These are phyloP conservation scores for Thelonectria olida DNA, from an alignment of 2,329 filamentous ascomycete genomes.

Conservation along the genomic window DNA sequence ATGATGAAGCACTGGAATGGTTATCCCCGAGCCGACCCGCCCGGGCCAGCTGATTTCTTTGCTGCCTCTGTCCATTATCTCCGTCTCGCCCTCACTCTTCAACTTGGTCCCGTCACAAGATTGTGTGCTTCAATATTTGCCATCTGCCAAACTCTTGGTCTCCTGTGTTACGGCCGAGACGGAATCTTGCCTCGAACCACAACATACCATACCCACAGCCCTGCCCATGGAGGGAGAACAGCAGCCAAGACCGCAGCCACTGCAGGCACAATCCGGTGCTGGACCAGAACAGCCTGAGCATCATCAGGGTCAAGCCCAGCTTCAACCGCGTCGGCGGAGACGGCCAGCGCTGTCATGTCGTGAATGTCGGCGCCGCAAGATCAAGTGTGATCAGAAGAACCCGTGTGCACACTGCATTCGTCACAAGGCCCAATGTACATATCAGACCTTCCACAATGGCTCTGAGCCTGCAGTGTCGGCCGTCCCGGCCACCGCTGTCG, in stretches of 20 bases:
- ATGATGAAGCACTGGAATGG: too few species aligned
- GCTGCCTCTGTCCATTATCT: too few species aligned
- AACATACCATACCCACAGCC: background rate
- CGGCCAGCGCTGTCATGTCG: slow-evolving; percentile 9
- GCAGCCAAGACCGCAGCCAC: background rate
- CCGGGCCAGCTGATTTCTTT: too few species aligned
- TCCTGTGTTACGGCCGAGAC: background rate
- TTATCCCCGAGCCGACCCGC: too few species aligned
- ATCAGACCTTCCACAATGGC: background rate
- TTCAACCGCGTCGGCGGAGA: slow-evolving; percentile 6
- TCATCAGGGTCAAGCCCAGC: background rate
- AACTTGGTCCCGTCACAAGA: too few species aligned
- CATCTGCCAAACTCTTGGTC: background rate
- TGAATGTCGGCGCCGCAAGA: slow-evolving; percentile 18
- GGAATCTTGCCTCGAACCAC: background rate
- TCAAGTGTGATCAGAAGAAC: slow-evolving; percentile 12
- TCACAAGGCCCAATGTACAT: slow-evolving; percentile 1
- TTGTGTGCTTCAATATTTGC: too few species aligned
- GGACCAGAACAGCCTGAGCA: background rate
- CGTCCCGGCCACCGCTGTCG: background rate
- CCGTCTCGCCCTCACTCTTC: too few species aligned
- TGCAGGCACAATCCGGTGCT: background rate
- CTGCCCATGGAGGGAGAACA: too few species aligned
- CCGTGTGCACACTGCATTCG: slow-evolving; percentile 10
- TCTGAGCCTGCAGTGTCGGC: background rate